Evolutionary conservation across 495 filamentous ascomycete genomes (phyloP).

Genomic region (Hyaloscypha finlandica): DNA sequence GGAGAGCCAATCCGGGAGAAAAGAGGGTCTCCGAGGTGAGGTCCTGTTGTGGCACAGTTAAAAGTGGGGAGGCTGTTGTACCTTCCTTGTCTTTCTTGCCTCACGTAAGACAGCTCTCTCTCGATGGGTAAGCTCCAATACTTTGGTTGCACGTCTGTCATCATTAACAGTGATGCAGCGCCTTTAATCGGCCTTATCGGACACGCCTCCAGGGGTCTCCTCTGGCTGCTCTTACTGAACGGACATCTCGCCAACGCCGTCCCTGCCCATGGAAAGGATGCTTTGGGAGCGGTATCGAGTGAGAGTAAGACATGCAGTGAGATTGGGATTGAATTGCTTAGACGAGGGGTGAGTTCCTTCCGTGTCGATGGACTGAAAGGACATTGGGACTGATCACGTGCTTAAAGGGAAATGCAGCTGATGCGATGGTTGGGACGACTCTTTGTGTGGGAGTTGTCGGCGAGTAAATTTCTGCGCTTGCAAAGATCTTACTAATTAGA

Average conservation of each 20-base stretch:
- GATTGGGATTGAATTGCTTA: constrained; percentile 72
- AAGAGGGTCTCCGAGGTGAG: not conserved
- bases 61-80: not conserved
- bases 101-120: not conserved
- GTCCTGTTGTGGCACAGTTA: not conserved
- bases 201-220: not conserved
- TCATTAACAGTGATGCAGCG: not conserved
- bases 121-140: not conserved
- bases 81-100: not conserved
- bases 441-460: constrained; percentile 77
- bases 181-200: not conserved
- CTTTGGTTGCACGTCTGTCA: not conserved
- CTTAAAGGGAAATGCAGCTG: constrained; percentile 65
- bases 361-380: too few relatives aligned
- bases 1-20: not conserved
- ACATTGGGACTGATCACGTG: constrained; percentile 13
- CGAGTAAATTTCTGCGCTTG: constrained; percentile 24
- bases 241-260: not conserved
- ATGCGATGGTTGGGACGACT: constrained; percentile 71
- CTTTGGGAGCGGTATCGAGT: constrained; percentile 74
- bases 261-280: constrained; percentile 33
- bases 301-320: constrained; percentile 75
- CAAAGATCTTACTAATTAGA: too few relatives aligned
- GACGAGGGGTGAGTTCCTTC: constrained; percentile 45
- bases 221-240: not conserved